These are phyloP conservation scores for Carex kokanica DNA, from an alignment of 176 grass and related monocot species.

Conservation along the genomic window DNA sequence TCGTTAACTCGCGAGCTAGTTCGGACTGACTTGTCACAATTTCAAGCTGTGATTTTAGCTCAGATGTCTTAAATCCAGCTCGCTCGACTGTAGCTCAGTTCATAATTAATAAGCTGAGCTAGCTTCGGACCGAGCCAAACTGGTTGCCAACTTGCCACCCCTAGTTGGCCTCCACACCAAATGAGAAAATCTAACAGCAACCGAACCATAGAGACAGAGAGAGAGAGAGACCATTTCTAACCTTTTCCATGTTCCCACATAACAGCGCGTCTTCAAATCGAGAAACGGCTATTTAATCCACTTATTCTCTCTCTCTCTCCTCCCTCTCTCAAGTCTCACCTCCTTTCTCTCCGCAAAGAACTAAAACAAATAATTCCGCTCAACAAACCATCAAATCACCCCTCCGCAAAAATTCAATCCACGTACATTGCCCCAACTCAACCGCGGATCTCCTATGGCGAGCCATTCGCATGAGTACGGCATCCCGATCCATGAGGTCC, in stretches of 20 bases:
- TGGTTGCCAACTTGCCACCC: too few species aligned
- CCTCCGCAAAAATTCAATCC: background rate
- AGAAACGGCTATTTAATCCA: conserved; percentile 26
- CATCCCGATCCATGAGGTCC: conserved; percentile 37
- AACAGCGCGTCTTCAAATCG: conserved; percentile 19
- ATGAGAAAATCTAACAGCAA: background rate
- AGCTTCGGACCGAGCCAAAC: too few species aligned
- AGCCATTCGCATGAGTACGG: conserved; percentile 25
- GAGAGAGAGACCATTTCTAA: background rate
- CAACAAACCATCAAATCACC: background rate
- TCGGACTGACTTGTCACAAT: too few species aligned
- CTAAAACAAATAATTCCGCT: background rate
- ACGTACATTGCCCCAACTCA: background rate
- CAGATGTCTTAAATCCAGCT: too few species aligned
- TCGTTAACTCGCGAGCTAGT: too few species aligned
- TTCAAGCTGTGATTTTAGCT: too few species aligned
- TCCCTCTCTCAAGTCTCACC: background rate
- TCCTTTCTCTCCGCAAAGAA: background rate
- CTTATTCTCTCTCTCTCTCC: background rate
- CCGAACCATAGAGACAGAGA: background rate
- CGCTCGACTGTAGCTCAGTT: too few species aligned
- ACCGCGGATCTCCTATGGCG: background rate
- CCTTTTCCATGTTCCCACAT: background rate
- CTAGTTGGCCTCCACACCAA: background rate
- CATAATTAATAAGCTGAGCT: too few species aligned